Evolutionary conservation across 1,284 basidiomycete species (phyloP).

Genomic region (Trichosporon ovoides): DNA sequence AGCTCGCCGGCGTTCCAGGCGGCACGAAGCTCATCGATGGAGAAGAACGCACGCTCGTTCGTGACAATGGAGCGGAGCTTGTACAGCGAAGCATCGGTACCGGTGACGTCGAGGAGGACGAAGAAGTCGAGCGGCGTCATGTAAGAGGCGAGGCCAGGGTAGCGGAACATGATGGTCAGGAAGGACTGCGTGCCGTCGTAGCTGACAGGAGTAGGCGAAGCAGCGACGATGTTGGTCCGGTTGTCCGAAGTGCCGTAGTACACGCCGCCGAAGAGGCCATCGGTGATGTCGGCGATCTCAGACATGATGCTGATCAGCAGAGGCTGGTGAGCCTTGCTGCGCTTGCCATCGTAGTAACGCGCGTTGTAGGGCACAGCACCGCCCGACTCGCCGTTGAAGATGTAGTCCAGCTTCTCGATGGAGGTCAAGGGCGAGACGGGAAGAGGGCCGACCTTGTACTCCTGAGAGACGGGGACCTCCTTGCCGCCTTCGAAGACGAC

Average conservation of each 20-base stretch:
- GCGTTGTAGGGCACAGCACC: no score
- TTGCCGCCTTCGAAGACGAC: slow-evolving; percentile 33
- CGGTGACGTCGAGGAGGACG: slow-evolving; percentile 52
- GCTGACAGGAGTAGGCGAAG: no score
- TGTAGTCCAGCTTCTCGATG: slow-evolving; percentile 27
- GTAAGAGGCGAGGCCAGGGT: no score
- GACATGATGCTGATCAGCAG: slow-evolving; percentile 29
- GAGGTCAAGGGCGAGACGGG: slow-evolving; percentile 24
- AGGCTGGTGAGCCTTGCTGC: slow-evolving; percentile 12
- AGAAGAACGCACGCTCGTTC: slow-evolving; percentile 57
- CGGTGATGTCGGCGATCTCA: slow-evolving; percentile 13
- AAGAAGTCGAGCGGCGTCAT: slow-evolving; percentile 49
- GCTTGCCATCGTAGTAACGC: no score
- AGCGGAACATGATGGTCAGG: no score
- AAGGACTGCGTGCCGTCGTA: no score
- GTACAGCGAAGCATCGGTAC: slow-evolving; percentile 54
- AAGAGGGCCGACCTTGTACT: slow-evolving; percentile 41
- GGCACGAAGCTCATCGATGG: slow-evolving; percentile 53
- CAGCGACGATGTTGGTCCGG: no score
- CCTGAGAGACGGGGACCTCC: slow-evolving; percentile 38
- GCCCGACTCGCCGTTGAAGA: slow-evolving; percentile 22
- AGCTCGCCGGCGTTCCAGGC: slow-evolving; percentile 58
- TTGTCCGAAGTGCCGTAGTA: slow-evolving; percentile 23
- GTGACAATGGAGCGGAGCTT: slow-evolving; percentile 48
- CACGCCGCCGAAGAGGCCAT: slow-evolving; percentile 38